A percentile compares a stretch with the other conserved stretches of the same genome.
Evolutionary conservation across 306 rosid genomes (phyloP).

Genomic region (Gillenia trifoliata): DNA sequence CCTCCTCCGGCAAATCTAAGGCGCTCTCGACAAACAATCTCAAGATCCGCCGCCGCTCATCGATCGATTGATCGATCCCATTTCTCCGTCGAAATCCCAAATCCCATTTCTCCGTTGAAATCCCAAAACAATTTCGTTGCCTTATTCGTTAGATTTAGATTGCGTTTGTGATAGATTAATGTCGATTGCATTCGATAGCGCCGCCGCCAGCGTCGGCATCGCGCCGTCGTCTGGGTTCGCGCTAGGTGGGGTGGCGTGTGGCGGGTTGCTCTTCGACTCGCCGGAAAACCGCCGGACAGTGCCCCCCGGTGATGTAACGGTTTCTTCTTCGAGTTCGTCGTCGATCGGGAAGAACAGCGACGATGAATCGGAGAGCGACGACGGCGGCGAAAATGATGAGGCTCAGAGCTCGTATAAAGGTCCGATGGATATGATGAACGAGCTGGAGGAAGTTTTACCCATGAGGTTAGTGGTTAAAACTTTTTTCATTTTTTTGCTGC

Average conservation of each 20-base stretch:
- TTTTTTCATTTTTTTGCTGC: background rate
- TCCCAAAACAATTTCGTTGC: background rate
- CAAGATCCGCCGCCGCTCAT: background rate
- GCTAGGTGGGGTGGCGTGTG: constrained; percentile 19
- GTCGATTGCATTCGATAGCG: constrained; percentile 30
- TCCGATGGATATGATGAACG: constrained; percentile 63
- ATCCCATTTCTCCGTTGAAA: background rate
- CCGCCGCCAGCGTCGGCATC: constrained; percentile 25
- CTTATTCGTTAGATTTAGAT: background rate
- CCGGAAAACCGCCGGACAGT: constrained; percentile 9
- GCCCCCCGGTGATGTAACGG: constrained; percentile 9
- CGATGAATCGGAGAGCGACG: constrained; percentile 37
- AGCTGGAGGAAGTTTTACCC: constrained; percentile 78
- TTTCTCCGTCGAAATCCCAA: background rate
- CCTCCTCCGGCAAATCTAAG: background rate
- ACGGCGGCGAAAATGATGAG: constrained; percentile 49
- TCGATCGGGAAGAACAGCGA: constrained; percentile 94
- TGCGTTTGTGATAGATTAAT: constrained; percentile 1
- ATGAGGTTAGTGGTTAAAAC: constrained; percentile 36
- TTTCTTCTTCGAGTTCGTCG: constrained; percentile 47
- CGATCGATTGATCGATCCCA: background rate
- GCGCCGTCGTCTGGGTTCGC: constrained; percentile 24
- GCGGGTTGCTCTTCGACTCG: constrained; percentile 30
- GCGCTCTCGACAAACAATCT: background rate
- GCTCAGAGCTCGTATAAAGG: constrained; percentile 67